phyloP scores from a whole-genome alignment of 1,284 basidiomycete species.

The Spongispora temasekensis region DNA sequence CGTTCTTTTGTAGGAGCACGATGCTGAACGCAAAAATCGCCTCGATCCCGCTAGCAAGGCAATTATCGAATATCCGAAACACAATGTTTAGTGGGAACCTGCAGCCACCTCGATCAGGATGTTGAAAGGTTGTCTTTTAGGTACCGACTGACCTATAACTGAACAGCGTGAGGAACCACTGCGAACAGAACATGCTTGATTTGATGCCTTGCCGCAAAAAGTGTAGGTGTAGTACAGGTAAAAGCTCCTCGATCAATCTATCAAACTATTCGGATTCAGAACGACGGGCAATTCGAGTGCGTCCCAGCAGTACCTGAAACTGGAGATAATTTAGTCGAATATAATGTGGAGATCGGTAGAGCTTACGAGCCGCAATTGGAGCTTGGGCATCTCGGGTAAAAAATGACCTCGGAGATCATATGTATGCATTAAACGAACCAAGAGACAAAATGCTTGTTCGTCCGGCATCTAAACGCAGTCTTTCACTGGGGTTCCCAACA shows the following conservation, averaged over 20 bases:
- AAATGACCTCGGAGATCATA: conserved; percentile 97
- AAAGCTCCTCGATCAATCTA: conserved; percentile 87
- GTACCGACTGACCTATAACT: conserved; percentile 74
- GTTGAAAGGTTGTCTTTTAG: not conserved
- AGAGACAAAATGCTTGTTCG: conserved; percentile 95
- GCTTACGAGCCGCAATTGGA: conserved; percentile 86
- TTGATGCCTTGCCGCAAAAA: conserved; percentile 92
- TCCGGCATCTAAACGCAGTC: conserved; percentile 86
- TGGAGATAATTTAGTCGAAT: conserved; percentile 30
- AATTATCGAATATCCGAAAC: conserved; percentile 93
- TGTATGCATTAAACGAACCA: conserved; percentile 97
- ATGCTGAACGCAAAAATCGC: conserved; percentile 96
- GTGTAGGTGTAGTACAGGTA: conserved; percentile 91
- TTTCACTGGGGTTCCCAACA: conserved; percentile 3
- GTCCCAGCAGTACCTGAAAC: conserved; percentile 43
- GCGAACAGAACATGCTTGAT: conserved; percentile 95
- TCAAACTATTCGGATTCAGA: conserved; percentile 69
- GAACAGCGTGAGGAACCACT: conserved; percentile 98
- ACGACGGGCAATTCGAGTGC: not conserved
- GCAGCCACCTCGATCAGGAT: conserved; percentile 15
- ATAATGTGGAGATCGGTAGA: not conserved
- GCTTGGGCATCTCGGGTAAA: conserved; percentile 96
- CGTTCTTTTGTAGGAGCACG: conserved; percentile 85
- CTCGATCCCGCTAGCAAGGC: conserved; percentile 95
- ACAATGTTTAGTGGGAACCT: conserved; percentile 96